Conservation (phyloP, 1,139 yeast genomes). For the Saccharomyces hybrid region DNA sequence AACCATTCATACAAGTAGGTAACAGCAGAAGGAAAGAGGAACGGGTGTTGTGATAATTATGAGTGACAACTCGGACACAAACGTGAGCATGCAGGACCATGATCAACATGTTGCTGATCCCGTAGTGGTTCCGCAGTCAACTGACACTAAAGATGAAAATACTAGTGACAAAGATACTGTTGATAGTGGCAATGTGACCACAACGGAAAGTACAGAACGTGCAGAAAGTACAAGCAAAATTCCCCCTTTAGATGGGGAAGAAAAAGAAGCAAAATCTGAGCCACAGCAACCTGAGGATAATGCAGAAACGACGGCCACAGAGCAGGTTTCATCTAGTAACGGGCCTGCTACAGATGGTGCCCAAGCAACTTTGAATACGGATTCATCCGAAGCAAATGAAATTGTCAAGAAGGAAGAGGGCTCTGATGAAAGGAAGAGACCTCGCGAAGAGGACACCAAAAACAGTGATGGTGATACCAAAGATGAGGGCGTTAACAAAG, state of each 20-base stretch:
- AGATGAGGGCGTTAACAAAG: constrained; percentile 15
- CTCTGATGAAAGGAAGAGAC: constrained; percentile 1
- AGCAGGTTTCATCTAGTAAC: neutral
- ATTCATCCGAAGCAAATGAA: neutral
- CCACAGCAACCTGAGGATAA: neutral
- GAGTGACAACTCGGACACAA: neutral
- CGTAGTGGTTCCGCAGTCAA: neutral
- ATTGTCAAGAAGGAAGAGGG: neutral
- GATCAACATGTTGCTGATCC: neutral
- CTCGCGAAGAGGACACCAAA: constrained; percentile 5
- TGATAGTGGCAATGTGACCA: neutral
- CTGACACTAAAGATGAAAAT: neutral
- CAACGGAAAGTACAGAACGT: neutral
- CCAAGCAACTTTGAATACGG: neutral
- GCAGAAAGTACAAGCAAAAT: neutral
- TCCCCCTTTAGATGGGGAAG: neutral
- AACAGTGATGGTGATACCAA: constrained; percentile 27
- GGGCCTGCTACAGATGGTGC: neutral
- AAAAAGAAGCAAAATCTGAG: neutral
- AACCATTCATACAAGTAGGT: neutral
- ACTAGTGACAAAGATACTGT: neutral
- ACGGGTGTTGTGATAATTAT: neutral
- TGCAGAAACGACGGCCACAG: neutral
- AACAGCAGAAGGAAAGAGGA: neutral
- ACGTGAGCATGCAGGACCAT: neutral